Base-by-base conservation (phyloP, 192 early-diverging fungal species). In the Podila horticola region DNA sequence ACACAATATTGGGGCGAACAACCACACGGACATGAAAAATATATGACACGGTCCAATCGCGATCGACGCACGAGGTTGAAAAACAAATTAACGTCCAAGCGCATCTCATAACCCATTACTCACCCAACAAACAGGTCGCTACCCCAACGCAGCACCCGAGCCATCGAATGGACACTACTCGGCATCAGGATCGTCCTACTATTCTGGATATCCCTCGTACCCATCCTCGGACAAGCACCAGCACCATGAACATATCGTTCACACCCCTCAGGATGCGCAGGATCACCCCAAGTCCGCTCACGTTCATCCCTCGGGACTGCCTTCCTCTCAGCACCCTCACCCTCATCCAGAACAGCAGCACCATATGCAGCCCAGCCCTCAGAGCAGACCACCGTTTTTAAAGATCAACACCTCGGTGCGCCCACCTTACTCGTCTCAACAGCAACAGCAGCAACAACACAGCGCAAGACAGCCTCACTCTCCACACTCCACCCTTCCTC, bases 331-430 rank as follows among this genome's bases (percentile, higher is more conserved):
- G 19, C 20, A 24, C n/a, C 9, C 52, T 5, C 52, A 55, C 52
- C 8, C 52, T 55, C 52, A 55, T 2, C 24, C 52, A 7, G 24
- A 71, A 12, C 69, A 79, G 28, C 65, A 58, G 28, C 74, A 68
- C 60, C 9, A 60, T 20, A 79, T 67, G 58, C 75, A 72, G 33
- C 69, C 65, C 12, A 71, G 65, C 30, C 70, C 75, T 24, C 70
- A 71, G 45, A 67, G 75, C 12, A 48, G 75, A 34, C 75, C 77
- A 4, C 75, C 75, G 1, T 72, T 62, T 36, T 66, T 81, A 22
- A 81, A 72, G 49, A 81, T 81, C 67, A 81, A 81, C n/a, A 81
- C 77, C 1, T 68, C 77, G 5, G 60, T 81, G 7, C 64, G 66
- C 6, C 71, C 52, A 22, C 52, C 52, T 4, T 55, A 55, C 24